Evolutionary conservation across 345 rosid genomes (phyloP).

Genomic region (Salix exigua): DNA sequence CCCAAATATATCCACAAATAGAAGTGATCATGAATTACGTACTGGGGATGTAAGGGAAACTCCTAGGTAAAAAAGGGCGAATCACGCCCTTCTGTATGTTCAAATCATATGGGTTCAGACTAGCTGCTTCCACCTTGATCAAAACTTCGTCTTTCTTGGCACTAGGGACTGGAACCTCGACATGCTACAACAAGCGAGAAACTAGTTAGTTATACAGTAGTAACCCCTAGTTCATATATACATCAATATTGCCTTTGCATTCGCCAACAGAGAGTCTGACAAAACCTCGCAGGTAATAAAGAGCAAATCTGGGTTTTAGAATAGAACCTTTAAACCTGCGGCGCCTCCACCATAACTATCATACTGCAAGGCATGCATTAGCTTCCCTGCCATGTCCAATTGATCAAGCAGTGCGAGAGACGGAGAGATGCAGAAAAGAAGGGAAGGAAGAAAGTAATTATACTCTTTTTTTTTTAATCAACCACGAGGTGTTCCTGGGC

Average conservation of each 20-base stretch:
- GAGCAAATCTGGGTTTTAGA: too few relatives aligned
- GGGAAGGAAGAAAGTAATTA: too few relatives aligned
- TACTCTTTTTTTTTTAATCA: too few relatives aligned
- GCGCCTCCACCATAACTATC: slow-evolving; percentile 44
- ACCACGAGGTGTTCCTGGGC: too few relatives aligned
- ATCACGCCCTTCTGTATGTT: slow-evolving; percentile 4
- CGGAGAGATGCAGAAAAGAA: too few relatives aligned
- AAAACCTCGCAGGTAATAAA: too few relatives aligned
- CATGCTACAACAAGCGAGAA: background rate
- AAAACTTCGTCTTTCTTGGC: slow-evolving; percentile 13
- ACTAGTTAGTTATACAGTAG: too few relatives aligned
- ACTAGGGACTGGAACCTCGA: slow-evolving; percentile 1
- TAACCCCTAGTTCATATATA: too few relatives aligned
- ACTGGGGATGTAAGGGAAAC: background rate
- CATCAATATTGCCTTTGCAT: too few relatives aligned
- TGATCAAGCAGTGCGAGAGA: background rate
- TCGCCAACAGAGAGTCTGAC: too few relatives aligned
- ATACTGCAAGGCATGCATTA: slow-evolving; percentile 48
- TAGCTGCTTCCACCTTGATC: slow-evolving; percentile 4
- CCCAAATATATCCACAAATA: background rate
- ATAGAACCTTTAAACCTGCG: slow-evolving; percentile 36
- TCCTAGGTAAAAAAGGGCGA: background rate
- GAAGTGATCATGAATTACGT: too few relatives aligned
- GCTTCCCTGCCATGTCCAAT: slow-evolving; percentile 32
- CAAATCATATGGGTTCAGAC: slow-evolving; percentile 12